Conservation (phyloP, 2,329 filamentous ascomycete genomes). For the Lachnellula arida region DNA sequence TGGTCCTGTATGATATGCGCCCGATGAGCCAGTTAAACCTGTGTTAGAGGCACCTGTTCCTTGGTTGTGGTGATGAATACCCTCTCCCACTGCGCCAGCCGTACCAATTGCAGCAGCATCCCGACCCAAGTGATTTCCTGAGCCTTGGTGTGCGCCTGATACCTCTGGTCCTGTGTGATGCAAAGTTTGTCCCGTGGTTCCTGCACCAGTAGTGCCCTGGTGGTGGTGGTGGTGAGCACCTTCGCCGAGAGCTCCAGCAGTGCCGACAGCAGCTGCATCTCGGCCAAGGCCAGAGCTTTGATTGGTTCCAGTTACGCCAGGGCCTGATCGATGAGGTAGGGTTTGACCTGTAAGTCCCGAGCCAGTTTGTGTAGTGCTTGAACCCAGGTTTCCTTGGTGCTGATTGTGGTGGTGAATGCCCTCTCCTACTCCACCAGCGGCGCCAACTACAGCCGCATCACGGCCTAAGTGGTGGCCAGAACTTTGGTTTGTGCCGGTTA, state of each 20-base stretch:
- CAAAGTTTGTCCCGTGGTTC: no score
- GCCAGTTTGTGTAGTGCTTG: not conserved
- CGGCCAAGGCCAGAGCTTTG: not conserved
- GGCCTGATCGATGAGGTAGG: not conserved
- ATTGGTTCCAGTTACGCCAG: not conserved
- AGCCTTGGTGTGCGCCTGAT: not conserved
- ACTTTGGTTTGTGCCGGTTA: not conserved
- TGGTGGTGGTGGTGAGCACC: no score
- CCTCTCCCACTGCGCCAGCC: slow-evolving; percentile 13
- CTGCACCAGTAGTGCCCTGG: no score
- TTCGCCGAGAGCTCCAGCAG: not conserved
- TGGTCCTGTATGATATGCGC: not conserved
- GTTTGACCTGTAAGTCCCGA: slow-evolving; percentile 2
- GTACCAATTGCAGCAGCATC: slow-evolving; percentile 9
- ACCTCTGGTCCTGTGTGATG: no score
- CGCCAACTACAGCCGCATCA: slow-evolving; percentile 10
- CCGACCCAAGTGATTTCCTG: not conserved
- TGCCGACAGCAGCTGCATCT: slow-evolving; percentile 19
- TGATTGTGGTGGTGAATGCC: slow-evolving; percentile 7
- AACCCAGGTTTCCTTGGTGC: slow-evolving; percentile 2
- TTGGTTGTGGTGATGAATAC: slow-evolving; percentile 16
- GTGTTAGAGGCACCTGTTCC: slow-evolving; percentile 1
- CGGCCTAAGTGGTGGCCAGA: slow-evolving; percentile 9
- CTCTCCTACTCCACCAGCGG: slow-evolving; percentile 10
- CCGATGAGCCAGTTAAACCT: slow-evolving; percentile 35